These are phyloP conservation scores for Elaeis oleifera DNA, from an alignment of 202 grass and related monocot genomes.

Conservation along the genomic window DNA sequence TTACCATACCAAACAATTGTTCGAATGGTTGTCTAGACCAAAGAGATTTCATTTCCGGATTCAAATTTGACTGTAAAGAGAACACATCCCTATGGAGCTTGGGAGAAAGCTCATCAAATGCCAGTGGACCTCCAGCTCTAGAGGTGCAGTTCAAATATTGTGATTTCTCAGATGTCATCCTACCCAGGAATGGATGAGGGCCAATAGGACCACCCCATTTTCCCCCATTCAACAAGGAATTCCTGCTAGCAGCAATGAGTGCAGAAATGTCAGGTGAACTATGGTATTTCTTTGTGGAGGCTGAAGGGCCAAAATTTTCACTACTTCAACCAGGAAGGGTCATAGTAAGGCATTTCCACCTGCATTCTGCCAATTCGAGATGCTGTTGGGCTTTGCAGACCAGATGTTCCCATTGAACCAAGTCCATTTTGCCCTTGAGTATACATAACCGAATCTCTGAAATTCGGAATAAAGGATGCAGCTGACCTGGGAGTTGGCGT, in stretches of 20 bases:
- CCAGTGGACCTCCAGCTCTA: slow-evolving; percentile 38
- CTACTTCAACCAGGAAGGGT: slow-evolving; percentile 47
- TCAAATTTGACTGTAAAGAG: slow-evolving; percentile 40
- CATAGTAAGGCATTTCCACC: slow-evolving; percentile 56
- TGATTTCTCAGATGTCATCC: slow-evolving; percentile 53
- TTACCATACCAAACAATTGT: slow-evolving; percentile 64
- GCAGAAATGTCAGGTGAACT: slow-evolving; percentile 98
- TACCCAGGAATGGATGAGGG: slow-evolving; percentile 47
- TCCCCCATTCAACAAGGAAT: slow-evolving; percentile 52
- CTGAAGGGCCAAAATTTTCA: slow-evolving; percentile 39
- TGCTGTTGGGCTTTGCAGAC: slow-evolving; percentile 44
- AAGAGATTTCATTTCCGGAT: slow-evolving; percentile 52
- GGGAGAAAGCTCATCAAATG: slow-evolving; percentile 64
- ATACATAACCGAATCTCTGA: slow-evolving; percentile 48
- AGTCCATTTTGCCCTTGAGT: slow-evolving; percentile 50
- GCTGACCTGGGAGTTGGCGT: slow-evolving; percentile 41
- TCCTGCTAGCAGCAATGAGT: slow-evolving; percentile 76
- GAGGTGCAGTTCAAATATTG: slow-evolving; percentile 48
- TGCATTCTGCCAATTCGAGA: slow-evolving; percentile 40
- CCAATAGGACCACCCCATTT: slow-evolving; percentile 60
- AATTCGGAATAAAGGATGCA: slow-evolving; percentile 33
- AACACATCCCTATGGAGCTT: slow-evolving; percentile 56
- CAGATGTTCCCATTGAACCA: slow-evolving; percentile 40
- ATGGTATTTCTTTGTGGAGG: slow-evolving; percentile 94
- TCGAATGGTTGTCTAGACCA: slow-evolving; percentile 93